These are phyloP conservation scores for Biscogniauxia sp. DNA, from an alignment of 2,329 filamentous ascomycete species.

Conservation along the genomic window DNA sequence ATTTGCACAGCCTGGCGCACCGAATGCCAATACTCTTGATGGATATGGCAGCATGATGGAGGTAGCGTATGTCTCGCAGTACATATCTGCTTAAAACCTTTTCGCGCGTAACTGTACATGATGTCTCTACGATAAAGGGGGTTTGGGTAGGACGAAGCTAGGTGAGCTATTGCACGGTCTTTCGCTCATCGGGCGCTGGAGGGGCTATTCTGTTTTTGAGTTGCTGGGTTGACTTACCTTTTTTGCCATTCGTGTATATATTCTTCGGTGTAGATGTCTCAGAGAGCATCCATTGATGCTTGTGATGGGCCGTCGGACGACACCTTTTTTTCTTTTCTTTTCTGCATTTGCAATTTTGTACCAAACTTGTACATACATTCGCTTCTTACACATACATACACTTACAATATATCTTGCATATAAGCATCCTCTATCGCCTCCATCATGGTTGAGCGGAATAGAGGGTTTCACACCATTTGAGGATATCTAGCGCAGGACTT, in stretches of 20 bases:
- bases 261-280: not conserved
- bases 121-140: no score
- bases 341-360: not conserved
- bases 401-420: slow-evolving; percentile 2
- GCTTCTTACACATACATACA: slow-evolving; percentile 12
- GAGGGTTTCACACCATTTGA: not conserved
- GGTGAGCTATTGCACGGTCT: not conserved
- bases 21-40: slow-evolving; percentile 44
- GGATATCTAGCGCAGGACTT: no score
- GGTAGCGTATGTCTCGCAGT: slow-evolving; percentile 47
- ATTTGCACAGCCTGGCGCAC: slow-evolving; percentile 43
- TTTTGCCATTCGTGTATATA: not conserved
- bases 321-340: not conserved
- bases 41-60: slow-evolving; percentile 50
- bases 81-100: slow-evolving; percentile 17
- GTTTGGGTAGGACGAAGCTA: no score
- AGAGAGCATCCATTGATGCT: not conserved
- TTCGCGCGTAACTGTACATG: no score
- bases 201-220: not conserved
- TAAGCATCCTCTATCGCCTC: not conserved
- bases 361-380: slow-evolving; percentile 2
- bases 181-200: not conserved
- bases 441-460: no score
- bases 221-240: not conserved
- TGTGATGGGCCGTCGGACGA: not conserved